phyloP scores from a whole-genome alignment of 192 early-diverging fungal genomes.

The Rhizophagus clarus region DNA sequence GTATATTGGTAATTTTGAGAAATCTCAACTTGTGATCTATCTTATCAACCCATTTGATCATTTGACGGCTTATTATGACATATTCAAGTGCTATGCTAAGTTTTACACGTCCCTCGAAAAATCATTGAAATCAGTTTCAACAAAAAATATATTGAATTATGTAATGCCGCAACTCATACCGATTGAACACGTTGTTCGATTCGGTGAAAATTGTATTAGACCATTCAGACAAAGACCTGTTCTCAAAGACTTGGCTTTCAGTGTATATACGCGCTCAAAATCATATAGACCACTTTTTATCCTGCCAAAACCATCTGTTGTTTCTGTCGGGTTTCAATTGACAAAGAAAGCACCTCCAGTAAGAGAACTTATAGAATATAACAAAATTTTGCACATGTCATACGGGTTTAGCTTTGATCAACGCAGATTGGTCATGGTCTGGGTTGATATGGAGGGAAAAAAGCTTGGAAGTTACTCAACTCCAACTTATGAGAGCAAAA shows the following conservation, averaged over 20 bases:
- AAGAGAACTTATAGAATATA: background rate
- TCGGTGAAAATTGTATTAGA: background rate
- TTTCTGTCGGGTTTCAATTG: background rate
- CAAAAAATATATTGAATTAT: background rate
- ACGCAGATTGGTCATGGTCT: background rate
- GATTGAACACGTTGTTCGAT: constrained; percentile 14
- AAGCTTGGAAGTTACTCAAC: background rate
- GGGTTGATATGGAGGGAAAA: constrained; percentile 14
- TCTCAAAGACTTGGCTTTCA: constrained; percentile 12
- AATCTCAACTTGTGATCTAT: constrained; percentile 10
- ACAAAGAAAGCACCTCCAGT: background rate
- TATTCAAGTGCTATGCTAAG: constrained; percentile 9
- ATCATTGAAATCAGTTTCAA: background rate
- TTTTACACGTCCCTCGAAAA: background rate
- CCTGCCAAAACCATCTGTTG: background rate
- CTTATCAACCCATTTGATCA: constrained; percentile 12
- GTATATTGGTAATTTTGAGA: background rate
- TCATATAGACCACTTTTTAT: constrained; percentile 9
- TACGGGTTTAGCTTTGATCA: constrained; percentile 28
- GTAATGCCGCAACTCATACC: constrained; percentile 16
- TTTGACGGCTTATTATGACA: constrained; percentile 6
- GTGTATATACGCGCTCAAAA: constrained; percentile 12
- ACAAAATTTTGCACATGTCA: constrained; percentile 13
- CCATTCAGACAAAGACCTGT: background rate
- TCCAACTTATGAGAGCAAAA: background rate